phyloP scores from a whole-genome alignment of 768 basidiomycete genomes.

The Lentinula raphanica region DNA sequence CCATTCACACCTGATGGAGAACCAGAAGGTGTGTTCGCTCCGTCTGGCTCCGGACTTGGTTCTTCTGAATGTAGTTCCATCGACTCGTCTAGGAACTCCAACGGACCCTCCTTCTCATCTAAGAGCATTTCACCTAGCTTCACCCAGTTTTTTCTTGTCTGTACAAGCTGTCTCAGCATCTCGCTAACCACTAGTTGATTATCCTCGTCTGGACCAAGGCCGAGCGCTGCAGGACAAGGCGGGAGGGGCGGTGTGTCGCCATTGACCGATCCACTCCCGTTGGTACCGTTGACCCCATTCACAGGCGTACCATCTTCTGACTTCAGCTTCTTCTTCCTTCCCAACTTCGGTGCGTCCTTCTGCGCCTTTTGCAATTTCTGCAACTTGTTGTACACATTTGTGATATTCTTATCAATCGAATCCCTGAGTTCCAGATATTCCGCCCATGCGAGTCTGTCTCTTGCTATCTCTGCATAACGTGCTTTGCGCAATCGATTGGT shows the following conservation, averaged over 20 bases:
- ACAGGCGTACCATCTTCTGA: conserved; percentile 20
- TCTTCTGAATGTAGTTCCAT: neutral
- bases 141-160: conserved; percentile 75
- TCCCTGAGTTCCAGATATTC: conserved; percentile 87
- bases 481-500: conserved; percentile 81
- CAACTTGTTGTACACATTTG: conserved; percentile 66
- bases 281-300: conserved; percentile 17
- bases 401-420: conserved; percentile 81
- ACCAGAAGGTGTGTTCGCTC: neutral
- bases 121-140: conserved; percentile 71
- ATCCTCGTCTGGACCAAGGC: conserved; percentile 64
- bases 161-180: conserved; percentile 65
- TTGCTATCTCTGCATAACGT: conserved; percentile 69
- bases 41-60: neutral
- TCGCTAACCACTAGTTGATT: conserved; percentile 59
- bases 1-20: neutral
- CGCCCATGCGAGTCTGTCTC: conserved; percentile 84
- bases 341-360: conserved; percentile 70
- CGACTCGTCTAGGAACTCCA: neutral
- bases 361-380: conserved; percentile 39
- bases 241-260: conserved; percentile 33
- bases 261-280: conserved; percentile 17
- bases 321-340: conserved; percentile 61
- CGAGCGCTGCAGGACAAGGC: conserved; percentile 68
- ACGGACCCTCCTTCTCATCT: conserved; percentile 59